Base-by-base conservation (phyloP, 2,329 filamentous ascomycete species). In the Colletotrichum incanum region DNA sequence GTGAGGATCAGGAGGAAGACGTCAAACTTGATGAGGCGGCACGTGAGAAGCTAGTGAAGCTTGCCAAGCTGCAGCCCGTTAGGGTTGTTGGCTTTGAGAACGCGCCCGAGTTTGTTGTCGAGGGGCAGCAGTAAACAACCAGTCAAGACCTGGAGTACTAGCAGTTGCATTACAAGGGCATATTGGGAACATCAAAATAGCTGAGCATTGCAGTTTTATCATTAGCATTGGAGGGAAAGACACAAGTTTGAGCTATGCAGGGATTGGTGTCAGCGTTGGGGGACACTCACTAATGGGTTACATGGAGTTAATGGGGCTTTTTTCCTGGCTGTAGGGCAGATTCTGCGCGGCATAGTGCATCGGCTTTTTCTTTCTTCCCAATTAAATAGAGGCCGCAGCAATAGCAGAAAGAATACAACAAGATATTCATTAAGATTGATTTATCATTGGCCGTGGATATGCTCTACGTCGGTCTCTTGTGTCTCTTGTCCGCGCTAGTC, bases 21-120 rank as follows among this genome's bases (percentile, higher is more conserved):
- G 49, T 47, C 31, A 55, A 1, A 26, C 66, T 72, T 23, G 39
- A 49, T 3, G 70, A 64, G 6, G 65, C 7, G 8, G 65, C 47
- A 4, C 62, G 62, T 52, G 59, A 70, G 47, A 72, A 72, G 65
- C 34, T 72, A n/a, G 23, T 26, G 5, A 70, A 45, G 59, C 65
- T 72, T 3, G 59, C 70, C 2, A 56, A 49, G 39, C 54, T 72
- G 23, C 70, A 72, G 47, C 70, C 70, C 0, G 65, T 72, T 3
- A 64, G 31, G 45, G 47, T 61, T 12, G 12, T 70, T 12, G 70
- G 70, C 9, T 72, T 72, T 5, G 66, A 34, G 31, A 49, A 70
- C 4, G 70, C 65, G 28, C 49, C 45, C 0, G 55, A 47, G 18
- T 70, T 72, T 8, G 34, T 28, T 16, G n/a, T 50, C 14, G 60